Evolutionary conservation across 2,329 filamentous ascomycete genomes (phyloP), one percentile per base, ranked within the genome.

Genomic region (Arthroderma sp.): DNA sequence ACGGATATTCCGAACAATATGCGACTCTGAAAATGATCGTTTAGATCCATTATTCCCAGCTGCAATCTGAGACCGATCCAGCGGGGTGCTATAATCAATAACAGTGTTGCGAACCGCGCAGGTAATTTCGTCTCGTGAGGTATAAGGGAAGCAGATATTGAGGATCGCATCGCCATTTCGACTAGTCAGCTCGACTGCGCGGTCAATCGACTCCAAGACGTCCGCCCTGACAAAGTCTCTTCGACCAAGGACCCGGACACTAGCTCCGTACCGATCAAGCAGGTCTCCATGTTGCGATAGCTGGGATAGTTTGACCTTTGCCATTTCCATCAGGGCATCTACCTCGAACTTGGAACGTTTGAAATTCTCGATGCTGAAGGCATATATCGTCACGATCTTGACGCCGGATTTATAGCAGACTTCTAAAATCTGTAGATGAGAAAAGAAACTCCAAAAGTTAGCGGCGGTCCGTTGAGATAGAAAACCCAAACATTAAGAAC

Each of bases 341-440:
- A 98, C 91, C 64, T 98, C 91, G 65, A 93, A 91, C 65, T 91
- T 88, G 22, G 87, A 89, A 4, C 91, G 80, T 63, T 96, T 94
- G 71, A 94, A 98, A 69, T 98, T 98, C 66, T 98, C 91, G 58
- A 98, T 95, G 60, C 86, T 94, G 68, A 98, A 98, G 10, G 91
- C 91, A 63, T 96, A 98, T 51, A 98, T 87, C 3, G 91, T 96
- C 34, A 98, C 89, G 6, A 94, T 86, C 63, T 91, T 89, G 51
- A 98, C 89, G 44, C 91, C 91, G 48, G 84, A 87, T 62, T 94
- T 95, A 72, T 96, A 98, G 73, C 91, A 96, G 45, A 98, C 85
- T 66, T 98, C 91, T 48, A 98, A 80, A 43, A 96, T 86, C 83
- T 85, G 54, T 32, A 9, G 4, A 38, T 22, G 15, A 38, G n/a